Base-by-base conservation (phyloP, 1,284 basidiomycete genomes). In the Uromyces viciae-fabae region DNA sequence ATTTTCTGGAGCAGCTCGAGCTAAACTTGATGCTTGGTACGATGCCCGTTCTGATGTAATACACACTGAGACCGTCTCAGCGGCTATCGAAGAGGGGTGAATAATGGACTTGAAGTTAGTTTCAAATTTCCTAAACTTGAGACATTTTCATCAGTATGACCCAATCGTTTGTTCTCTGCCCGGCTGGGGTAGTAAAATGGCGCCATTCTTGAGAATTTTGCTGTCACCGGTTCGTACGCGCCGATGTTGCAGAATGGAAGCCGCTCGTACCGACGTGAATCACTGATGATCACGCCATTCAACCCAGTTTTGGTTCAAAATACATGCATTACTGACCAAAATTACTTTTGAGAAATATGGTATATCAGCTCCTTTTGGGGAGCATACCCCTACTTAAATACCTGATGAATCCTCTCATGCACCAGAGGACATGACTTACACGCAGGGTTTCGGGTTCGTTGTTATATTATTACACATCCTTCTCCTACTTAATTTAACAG, bases 281-380 rank as follows among this genome's bases (percentile, higher is more conserved):
- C 69, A 72, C n/a, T 72, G n/a, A 28, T n/a, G 40, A 73, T 56
- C 71, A 73, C 68, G 68, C 68, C 68, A 71, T 71, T 31, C 43
- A 9, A 40, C 1, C 15, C 17, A 33, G 46, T 46, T 71, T n/a
- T 33, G 42, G 42, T 33, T 31, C 52, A 46, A 71, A 22, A 71
- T 49, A 52, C 28, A 71, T 19, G 31, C 68, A 31, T 42, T 49
- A 46, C 68, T 19, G 42, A 17, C 46, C 56, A 58, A 28, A 58
- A 31, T 31, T 25, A 58, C 25, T 17, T 15, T n/a, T n/a, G 4
- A 5, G 4, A 22, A 40, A 66, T 31, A 49, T 25, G 25, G 1
- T 17, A 25, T 15, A 1, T 49, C 14, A 68, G 5, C 43, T 36
- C 60, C 31, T 19, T 36, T 22, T 1, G 43, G 15, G 43, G 8